Base-by-base conservation (phyloP, 306 rosid genomes). In the Cucurbita moschata region DNA sequence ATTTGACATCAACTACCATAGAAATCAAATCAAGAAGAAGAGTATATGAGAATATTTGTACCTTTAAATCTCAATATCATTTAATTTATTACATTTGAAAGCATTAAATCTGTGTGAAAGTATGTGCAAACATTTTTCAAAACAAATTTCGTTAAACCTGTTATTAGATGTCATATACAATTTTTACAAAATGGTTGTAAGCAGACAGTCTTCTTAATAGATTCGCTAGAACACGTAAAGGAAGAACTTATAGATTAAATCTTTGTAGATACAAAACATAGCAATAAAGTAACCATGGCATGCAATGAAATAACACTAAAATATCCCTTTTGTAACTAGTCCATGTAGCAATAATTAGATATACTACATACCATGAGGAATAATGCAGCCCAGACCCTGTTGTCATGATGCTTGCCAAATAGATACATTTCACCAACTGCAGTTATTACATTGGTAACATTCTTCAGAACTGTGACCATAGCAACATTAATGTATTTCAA, bases 401-500 rank as follows among this genome's bases (percentile, higher is more conserved):
- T 76, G 72, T 91, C 97, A 2, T 95, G 99, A 61, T 89, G 91
- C 95, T 95, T 95, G 68, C 77, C 84, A 79, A 95, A 95, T 64
- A 95, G 71, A 82, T 91, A 91, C 96, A 95, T 95, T 80, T 95
- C 99, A 47, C 99, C 99, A 50, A 95, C 51, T 62, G 99, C 99
- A 8, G 99, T 95, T 76, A 95, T 91, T 82, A 95, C 97, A 82
- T 95, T 95, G 60, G 99, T 89, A 81, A 91, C 96, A 78, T 95
- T 95, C 88, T 95, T 95, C 85, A 95, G 83, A 81, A 95, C 90
- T 10, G 97, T 95, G 86, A 95, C 97, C 99, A 95, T 95, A 26
- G 97, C 99, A 51, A 95, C 96, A 81, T 95, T 95, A 79, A 91
- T 95, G 87, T 95, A 91, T 88, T 83, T 95, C 87, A 95, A 88